Evolutionary conservation across 1,284 basidiomycete genomes (phyloP), one percentile per base, ranked within the genome.

Genomic region (Ganoderma lingzhi): DNA sequence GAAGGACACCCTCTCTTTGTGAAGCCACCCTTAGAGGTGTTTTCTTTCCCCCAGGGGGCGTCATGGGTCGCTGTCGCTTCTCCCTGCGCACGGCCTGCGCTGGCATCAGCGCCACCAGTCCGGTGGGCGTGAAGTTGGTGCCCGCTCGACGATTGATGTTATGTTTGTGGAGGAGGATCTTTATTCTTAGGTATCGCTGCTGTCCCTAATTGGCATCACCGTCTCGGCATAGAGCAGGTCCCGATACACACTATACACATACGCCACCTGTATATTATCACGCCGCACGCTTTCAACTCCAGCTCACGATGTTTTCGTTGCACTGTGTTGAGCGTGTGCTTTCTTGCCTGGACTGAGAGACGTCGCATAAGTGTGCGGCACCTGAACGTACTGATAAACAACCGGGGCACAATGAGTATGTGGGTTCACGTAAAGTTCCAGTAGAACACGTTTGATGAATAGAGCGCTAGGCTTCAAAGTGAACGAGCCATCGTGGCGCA

Each of bases 1-100:
- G 91, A 88, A 87, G 78, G 92, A 89, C 75, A 90, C 86, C 15
- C 74, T 85, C 35, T 67, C 72, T 45, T 64, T 66, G 32, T 72
- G 69, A 74, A 32, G 19, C 15, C n/a, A 39, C 17, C 14, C 12
- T 19, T 39, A 5, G 35, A 39, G 56, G 56, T 17, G 53, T 19
- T 19, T 19, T 17, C 56, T 59, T 39, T 59, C 35, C 15, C 30
- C 37, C 9, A 6, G 10, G 37, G 14, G 37, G 56, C 56, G 19
- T 23, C 17, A n/a, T n/a, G 19, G n/a, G 56, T 39, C 12, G 10
- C 37, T 14, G 56, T 6, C 1, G 35, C 56, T 59, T 59, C 32
- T 28, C 23, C 23, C 48, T 53, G 48, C 23, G 4, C 28, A 9
- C 12, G 23, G 23, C 23, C 23, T 8, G 23, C 23, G 14, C 12